Evolutionary conservation across 345 rosid species (phyloP).

Genomic region (Brassica nigra): DNA sequence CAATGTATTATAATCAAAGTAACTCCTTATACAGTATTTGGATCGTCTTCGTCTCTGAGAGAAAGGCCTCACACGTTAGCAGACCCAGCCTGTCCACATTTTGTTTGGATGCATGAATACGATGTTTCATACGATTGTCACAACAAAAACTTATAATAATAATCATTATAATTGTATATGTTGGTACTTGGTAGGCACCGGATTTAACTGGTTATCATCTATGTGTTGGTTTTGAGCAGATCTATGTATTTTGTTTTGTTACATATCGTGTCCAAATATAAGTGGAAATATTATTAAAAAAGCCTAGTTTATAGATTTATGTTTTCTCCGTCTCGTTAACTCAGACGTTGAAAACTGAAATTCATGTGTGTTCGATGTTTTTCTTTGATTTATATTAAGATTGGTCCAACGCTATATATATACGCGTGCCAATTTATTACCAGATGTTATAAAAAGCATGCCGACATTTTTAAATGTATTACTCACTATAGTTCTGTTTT

Average conservation of each 20-base stretch:
- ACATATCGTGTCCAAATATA: conserved; percentile 26
- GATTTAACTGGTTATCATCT: conserved; percentile 23
- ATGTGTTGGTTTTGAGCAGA: conserved; percentile 28
- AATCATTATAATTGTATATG: conserved; percentile 13
- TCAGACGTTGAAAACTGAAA: conserved; percentile 37
- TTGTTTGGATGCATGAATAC: conserved; percentile 33
- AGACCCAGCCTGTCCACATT: conserved; percentile 29
- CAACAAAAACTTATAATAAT: not conserved
- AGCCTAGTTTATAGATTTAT: not conserved
- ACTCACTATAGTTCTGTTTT: not conserved
- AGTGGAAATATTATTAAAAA: not conserved
- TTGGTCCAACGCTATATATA: conserved; percentile 33
- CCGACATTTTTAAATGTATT: not conserved
- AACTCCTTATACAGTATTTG: conserved; percentile 9
- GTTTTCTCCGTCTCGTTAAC: conserved; percentile 13
- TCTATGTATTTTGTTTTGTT: conserved; percentile 29
- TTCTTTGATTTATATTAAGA: conserved; percentile 2
- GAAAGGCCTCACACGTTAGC: conserved; percentile 19
- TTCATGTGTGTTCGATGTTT: conserved; percentile 21
- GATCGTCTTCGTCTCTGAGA: conserved; percentile 14
- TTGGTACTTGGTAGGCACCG: conserved; percentile 42
- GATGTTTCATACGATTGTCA: conserved; percentile 32
- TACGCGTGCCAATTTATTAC: conserved; percentile 28
- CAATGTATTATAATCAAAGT: conserved; percentile 4
- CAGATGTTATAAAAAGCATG: not conserved